These are phyloP conservation scores for Botrytis fragariae DNA, from an alignment of 2,329 filamentous ascomycete genomes.

Conservation along the genomic window DNA sequence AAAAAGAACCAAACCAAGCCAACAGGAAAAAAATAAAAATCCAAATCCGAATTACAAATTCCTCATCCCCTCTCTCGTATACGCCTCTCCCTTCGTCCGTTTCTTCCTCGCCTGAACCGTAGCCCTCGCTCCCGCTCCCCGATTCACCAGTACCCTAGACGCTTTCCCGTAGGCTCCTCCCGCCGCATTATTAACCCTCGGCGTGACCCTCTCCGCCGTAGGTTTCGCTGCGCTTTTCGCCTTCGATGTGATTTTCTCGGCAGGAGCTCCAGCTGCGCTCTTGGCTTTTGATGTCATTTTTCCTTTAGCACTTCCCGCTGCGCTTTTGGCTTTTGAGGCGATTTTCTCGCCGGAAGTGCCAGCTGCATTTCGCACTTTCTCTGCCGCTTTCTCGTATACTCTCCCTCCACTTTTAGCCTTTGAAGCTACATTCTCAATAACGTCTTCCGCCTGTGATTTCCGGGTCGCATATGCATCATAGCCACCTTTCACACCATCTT, in stretches of 20 bases:
- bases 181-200: background rate
- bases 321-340: background rate
- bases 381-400: background rate
- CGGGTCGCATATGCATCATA: background rate
- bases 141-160: background rate
- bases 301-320: no score
- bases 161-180: background rate
- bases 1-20: background rate
- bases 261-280: no score
- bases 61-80: background rate
- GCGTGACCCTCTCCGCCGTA: background rate
- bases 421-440: background rate
- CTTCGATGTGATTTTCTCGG: background rate
- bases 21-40: background rate
- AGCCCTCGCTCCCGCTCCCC: background rate
- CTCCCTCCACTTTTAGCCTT: background rate
- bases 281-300: no score
- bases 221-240: background rate
- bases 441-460: background rate
- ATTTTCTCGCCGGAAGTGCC: background rate
- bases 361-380: background rate
- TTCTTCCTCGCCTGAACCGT: background rate
- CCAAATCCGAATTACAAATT: background rate
- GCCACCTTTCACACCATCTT: background rate
- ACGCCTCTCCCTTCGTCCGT: background rate